These are phyloP conservation scores for Sesbania bispinosa DNA, from an alignment of 306 rosid species.

Conservation along the genomic window DNA sequence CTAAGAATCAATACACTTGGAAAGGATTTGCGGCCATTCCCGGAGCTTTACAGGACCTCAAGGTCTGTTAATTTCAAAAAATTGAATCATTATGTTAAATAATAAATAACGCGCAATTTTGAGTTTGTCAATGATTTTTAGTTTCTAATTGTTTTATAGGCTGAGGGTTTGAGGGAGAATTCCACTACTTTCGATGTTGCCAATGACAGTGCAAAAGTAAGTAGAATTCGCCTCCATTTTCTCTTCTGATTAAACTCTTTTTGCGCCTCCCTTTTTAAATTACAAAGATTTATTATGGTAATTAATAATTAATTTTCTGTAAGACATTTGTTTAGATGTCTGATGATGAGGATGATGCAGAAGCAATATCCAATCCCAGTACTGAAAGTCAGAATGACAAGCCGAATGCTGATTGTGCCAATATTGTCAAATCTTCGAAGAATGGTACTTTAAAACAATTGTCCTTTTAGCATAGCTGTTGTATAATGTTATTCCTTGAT, in stretches of 20 bases:
- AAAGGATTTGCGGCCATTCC: constrained; percentile 75
- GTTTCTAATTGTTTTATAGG: constrained; percentile 40
- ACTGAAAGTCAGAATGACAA: constrained; percentile 69
- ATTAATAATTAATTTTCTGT: background rate
- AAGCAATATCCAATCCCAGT: constrained; percentile 35
- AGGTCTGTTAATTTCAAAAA: constrained; percentile 34
- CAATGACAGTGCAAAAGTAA: constrained; percentile 42
- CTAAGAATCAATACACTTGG: constrained; percentile 83
- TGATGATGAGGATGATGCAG: constrained; percentile 65
- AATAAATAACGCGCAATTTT: background rate
- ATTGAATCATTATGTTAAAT: background rate
- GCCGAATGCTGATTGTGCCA: constrained; percentile 14
- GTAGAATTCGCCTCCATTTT: background rate
- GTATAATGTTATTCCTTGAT: too few species aligned
- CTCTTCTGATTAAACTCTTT: background rate
- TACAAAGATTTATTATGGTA: background rate
- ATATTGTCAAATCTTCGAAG: constrained; percentile 19
- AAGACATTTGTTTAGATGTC: constrained; percentile 27
- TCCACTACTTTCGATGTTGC: constrained; percentile 30
- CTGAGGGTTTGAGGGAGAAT: constrained; percentile 54
- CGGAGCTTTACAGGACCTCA: constrained; percentile 49
- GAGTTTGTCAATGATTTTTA: background rate
- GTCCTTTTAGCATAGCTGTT: background rate
- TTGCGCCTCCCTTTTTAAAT: background rate
- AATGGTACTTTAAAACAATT: constrained; percentile 28